These are phyloP conservation scores for Cutaneotrichosporon curvatum DNA, from an alignment of 1,284 basidiomycete genomes.

Conservation along the genomic window DNA sequence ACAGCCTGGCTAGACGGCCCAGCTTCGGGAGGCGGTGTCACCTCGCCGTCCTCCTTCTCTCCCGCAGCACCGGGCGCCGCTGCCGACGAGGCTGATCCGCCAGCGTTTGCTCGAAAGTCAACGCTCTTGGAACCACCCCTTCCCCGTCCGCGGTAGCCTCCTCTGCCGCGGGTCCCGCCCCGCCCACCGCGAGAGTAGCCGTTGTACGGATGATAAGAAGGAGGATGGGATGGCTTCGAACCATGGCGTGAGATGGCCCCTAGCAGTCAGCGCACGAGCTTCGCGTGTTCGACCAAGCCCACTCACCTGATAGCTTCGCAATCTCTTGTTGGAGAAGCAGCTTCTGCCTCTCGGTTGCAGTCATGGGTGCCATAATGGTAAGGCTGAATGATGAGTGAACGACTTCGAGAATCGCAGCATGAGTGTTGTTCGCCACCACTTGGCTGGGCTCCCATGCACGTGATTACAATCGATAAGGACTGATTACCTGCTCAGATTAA, in stretches of 20 bases:
- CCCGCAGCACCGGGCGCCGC: background rate
- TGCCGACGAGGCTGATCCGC: background rate
- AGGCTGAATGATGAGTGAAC: background rate
- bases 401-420: too few species aligned
- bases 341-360: slow-evolving; percentile 36
- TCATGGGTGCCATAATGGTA: slow-evolving; percentile 13
- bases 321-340: slow-evolving; percentile 42
- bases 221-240: slow-evolving; percentile 10
- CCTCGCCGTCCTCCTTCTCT: slow-evolving; percentile 14
- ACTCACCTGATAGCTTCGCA: slow-evolving; percentile 42
- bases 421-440: too few species aligned
- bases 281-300: background rate
- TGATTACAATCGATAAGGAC: too few species aligned
- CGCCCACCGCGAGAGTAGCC: slow-evolving; percentile 12
- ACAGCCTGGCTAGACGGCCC: background rate
- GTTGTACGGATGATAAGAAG: slow-evolving; percentile 33
- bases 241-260: slow-evolving; percentile 34
- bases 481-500: too few species aligned
- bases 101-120: background rate
- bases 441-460: too few species aligned
- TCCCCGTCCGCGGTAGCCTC: slow-evolving; percentile 7
- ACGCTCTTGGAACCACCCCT: slow-evolving; percentile 3
- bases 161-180: slow-evolving; percentile 2
- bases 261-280: slow-evolving; percentile 7
- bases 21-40: slow-evolving; percentile 1